Evolutionary conservation across 2,329 filamentous ascomycete genomes (phyloP).

Genomic region (Raffaelea albimanens): DNA sequence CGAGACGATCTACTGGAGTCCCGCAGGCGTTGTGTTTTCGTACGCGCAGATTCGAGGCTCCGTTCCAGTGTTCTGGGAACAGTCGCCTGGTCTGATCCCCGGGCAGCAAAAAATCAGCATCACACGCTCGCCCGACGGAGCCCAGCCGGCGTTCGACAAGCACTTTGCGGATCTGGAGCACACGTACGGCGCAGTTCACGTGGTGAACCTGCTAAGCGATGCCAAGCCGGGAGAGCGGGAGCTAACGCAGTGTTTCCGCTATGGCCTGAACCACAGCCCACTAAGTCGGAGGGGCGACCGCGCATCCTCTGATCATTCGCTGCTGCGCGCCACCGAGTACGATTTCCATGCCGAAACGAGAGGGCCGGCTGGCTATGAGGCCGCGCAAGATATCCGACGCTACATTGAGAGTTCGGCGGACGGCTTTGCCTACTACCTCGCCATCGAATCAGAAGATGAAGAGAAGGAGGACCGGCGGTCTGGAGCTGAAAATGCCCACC

Average conservation of each 20-base stretch:
- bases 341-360: constrained; percentile 95
- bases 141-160: constrained; percentile 89
- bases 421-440: constrained; percentile 85
- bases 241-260: constrained; percentile 68
- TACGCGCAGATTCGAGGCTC: constrained; percentile 90
- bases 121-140: constrained; percentile 79
- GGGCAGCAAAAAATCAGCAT: constrained; percentile 92
- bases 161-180: constrained; percentile 84
- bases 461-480: constrained; percentile 19
- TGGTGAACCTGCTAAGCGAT: constrained; percentile 89
- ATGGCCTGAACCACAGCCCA: constrained; percentile 65
- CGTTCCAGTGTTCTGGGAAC: constrained; percentile 96
- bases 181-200: constrained; percentile 81
- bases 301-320: constrained; percentile 55
- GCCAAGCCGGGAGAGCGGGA: constrained; percentile 80
- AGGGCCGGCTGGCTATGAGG: constrained; percentile 78
- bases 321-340: constrained; percentile 77
- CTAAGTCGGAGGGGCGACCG: constrained; percentile 48
- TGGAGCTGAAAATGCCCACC: constrained; percentile 18
- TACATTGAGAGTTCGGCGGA: constrained; percentile 73
- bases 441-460: constrained; percentile 57
- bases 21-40: constrained; percentile 71
- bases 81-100: constrained; percentile 75
- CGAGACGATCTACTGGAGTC: constrained; percentile 85
- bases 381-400: constrained; percentile 72